Conservation (phyloP, 2,329 filamentous ascomycete genomes). For the Cucurbitaria berberidis region DNA sequence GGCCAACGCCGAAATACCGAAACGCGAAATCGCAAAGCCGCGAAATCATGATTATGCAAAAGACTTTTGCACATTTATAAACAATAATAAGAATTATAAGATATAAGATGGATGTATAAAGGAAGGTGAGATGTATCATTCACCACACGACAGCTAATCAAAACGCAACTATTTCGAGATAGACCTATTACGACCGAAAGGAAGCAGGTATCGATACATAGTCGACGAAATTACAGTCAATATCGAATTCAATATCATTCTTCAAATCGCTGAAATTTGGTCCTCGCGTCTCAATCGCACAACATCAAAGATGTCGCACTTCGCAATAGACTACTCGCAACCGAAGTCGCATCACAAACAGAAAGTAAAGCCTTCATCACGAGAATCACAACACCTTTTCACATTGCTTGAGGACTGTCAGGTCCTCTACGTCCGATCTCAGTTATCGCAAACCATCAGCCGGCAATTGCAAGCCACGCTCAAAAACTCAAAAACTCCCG, state of each 20-base stretch:
- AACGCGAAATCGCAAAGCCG: too few species aligned
- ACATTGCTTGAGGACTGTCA: slow-evolving; percentile 8
- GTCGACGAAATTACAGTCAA: too few species aligned
- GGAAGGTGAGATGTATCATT: background rate
- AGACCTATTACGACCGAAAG: too few species aligned
- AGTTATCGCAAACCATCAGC: slow-evolving; percentile 14
- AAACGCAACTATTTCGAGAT: background rate
- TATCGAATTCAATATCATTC: too few species aligned
- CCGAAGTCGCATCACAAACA: background rate
- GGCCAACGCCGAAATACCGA: slow-evolving; percentile 1
- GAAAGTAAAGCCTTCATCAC: slow-evolving; percentile 12
- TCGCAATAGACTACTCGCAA: too few species aligned
- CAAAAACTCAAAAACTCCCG: slow-evolving; percentile 8
- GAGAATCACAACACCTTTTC: slow-evolving; percentile 12
- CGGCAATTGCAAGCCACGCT: slow-evolving; percentile 9
- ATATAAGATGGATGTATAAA: background rate
- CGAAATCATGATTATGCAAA: too few species aligned
- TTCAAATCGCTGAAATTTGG: too few species aligned
- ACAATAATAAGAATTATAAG: background rate
- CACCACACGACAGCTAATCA: background rate
- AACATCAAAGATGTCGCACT: too few species aligned
- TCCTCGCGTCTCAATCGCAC: too few species aligned
- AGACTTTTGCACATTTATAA: slow-evolving; percentile 5
- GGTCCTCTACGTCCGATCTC: slow-evolving; percentile 15
- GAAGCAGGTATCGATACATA: too few species aligned